Evolutionary conservation across 495 filamentous ascomycete species (phyloP).

Genomic region (Penicillium canariense): DNA sequence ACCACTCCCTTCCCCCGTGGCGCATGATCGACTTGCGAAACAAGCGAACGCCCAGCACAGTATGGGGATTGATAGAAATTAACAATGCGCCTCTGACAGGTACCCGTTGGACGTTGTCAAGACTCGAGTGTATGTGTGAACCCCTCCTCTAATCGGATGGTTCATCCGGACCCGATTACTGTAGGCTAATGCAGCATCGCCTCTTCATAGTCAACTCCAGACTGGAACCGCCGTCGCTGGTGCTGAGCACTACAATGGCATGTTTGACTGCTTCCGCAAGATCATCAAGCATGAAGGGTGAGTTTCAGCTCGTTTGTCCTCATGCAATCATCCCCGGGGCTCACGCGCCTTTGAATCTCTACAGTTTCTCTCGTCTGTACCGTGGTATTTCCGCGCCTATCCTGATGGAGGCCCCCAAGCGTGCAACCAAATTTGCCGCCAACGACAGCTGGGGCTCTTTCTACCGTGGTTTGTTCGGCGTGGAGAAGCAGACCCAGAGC

Average conservation of each 20-base stretch:
- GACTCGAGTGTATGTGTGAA: constrained; percentile 77
- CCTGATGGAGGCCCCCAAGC: constrained; percentile 97
- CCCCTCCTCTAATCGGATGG: constrained; percentile 14
- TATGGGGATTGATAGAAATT: constrained; percentile 3
- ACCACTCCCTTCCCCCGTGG: background rate
- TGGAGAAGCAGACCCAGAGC: constrained; percentile 81
- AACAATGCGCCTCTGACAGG: constrained; percentile 50
- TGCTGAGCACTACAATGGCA: constrained; percentile 85
- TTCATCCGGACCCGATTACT: constrained; percentile 1
- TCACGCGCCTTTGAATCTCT: background rate
- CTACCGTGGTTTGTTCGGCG: constrained; percentile 80
- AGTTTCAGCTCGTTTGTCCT: constrained; percentile 11
- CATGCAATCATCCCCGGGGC: constrained; percentile 5
- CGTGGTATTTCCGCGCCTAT: constrained; percentile 95
- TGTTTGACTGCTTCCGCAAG: constrained; percentile 94
- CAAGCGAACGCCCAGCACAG: background rate
- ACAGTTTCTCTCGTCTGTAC: constrained; percentile 82
- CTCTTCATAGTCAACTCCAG: constrained; percentile 71
- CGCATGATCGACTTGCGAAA: background rate
- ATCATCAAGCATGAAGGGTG: constrained; percentile 94
- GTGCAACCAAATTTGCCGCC: constrained; percentile 97
- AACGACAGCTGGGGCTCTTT: constrained; percentile 97
- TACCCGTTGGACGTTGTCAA: constrained; percentile 99
- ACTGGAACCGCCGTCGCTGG: constrained; percentile 61
- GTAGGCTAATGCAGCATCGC: constrained; percentile 14